Conservation (phyloP, 2,329 filamentous ascomycete species). For the Cryphonectria naterciae region DNA sequence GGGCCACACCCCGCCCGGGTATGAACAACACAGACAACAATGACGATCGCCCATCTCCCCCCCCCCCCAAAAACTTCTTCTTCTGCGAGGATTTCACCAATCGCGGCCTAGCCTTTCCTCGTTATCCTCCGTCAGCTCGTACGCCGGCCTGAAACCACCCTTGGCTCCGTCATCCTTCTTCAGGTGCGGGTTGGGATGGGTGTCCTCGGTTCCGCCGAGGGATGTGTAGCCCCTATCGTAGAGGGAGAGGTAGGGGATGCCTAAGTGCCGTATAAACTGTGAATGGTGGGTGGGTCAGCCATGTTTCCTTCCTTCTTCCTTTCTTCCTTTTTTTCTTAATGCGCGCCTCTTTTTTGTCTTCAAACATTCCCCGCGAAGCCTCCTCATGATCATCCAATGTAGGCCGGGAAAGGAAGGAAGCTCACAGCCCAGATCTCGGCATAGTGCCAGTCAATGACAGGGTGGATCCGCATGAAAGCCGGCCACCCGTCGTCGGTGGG, state of each 20-base stretch:
- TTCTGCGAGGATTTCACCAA: conserved; percentile 40
- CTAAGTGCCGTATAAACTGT: conserved; percentile 78
- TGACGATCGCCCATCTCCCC: too few relatives aligned
- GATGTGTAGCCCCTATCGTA: conserved; percentile 74
- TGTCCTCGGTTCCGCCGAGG: conserved; percentile 88
- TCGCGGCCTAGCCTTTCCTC: conserved; percentile 80
- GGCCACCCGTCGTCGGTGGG: conserved; percentile 90
- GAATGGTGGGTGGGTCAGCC: conserved; percentile 13
- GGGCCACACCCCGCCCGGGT: too few relatives aligned
- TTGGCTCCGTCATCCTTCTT: conserved; percentile 43
- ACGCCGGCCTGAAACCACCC: conserved; percentile 68
- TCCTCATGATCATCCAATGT: too few relatives aligned
- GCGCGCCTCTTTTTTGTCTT: background rate
- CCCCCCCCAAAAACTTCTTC: background rate
- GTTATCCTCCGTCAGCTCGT: conserved; percentile 73
- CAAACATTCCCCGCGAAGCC: too few relatives aligned
- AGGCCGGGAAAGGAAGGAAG: too few relatives aligned
- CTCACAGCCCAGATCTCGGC: conserved; percentile 87
- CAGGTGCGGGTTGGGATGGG: conserved; percentile 82
- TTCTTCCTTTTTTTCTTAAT: background rate
- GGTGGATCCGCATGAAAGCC: conserved; percentile 87
- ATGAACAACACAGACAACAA: background rate
- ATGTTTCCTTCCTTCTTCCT: background rate
- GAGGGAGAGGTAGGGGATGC: conserved; percentile 81
- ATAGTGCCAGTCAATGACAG: conserved; percentile 97